These are phyloP conservation scores for Primulina eburnea DNA, from an alignment of 257 asterid genomes.

Conservation along the genomic window DNA sequence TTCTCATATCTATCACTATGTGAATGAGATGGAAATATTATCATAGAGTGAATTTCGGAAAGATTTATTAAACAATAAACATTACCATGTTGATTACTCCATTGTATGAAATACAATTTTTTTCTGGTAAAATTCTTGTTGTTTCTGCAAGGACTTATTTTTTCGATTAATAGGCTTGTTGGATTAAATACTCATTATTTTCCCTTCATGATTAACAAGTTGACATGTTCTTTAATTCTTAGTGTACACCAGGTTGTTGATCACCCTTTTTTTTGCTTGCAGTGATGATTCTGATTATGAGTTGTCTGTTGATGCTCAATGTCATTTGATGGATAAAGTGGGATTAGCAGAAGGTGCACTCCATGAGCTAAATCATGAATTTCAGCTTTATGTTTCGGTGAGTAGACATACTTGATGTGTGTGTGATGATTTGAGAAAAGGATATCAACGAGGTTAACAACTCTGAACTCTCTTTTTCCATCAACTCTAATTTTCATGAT, in stretches of 20 bases:
- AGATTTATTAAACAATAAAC: no score
- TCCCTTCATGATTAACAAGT: neutral
- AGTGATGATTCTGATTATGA: constrained; percentile 64
- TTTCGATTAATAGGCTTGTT: neutral
- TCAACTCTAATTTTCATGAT: constrained; percentile 2
- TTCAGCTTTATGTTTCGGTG: constrained; percentile 59
- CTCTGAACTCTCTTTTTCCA: constrained; percentile 7
- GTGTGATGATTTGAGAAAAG: constrained; percentile 10
- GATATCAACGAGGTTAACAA: constrained; percentile 8
- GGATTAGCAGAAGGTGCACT: constrained; percentile 66
- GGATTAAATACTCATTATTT: neutral
- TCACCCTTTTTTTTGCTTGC: constrained; percentile 24
- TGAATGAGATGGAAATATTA: neutral
- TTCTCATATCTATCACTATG: neutral
- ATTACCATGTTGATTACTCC: no score
- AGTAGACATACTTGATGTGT: constrained; percentile 25
- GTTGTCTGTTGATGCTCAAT: constrained; percentile 34
- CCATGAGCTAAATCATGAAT: constrained; percentile 58
- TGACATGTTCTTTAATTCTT: neutral
- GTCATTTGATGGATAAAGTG: constrained; percentile 55
- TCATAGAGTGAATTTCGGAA: no score
- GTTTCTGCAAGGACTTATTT: neutral
- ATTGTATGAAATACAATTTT: no score
- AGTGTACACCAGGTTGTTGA: constrained; percentile 8
- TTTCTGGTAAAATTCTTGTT: neutral